phyloP scores from a whole-genome alignment of 768 basidiomycete genomes.

The Amanita rubescens region DNA sequence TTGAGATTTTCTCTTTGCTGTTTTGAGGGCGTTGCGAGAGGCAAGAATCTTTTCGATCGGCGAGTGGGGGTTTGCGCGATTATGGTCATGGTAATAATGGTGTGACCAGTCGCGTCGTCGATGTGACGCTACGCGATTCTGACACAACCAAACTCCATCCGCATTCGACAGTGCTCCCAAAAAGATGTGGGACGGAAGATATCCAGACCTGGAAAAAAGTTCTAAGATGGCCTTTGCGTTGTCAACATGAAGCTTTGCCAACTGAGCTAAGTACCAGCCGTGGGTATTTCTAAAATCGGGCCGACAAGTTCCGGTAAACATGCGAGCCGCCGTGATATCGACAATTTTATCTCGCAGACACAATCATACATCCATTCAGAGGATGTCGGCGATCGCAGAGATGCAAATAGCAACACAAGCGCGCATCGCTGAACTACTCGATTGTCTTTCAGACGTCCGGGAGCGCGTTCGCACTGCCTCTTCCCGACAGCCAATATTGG shows the following conservation, averaged over 20 bases:
- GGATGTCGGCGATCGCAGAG: conserved; percentile 1
- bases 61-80: conserved; percentile 22
- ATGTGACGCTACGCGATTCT: background rate
- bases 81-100: background rate
- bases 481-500: conserved; percentile 35
- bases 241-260: conserved; percentile 93
- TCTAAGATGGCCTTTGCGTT: conserved; percentile 76
- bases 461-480: conserved; percentile 36
- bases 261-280: conserved; percentile 63
- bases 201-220: background rate
- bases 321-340: background rate
- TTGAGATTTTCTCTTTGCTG: conserved; percentile 8
- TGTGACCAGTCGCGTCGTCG: background rate
- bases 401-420: conserved; percentile 23
- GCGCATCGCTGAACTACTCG: conserved; percentile 43
- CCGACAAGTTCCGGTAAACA: background rate
- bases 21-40: conserved; percentile 20
- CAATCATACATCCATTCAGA: background rate
- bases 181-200: background rate
- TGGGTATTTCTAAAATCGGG: background rate
- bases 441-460: conserved; percentile 46
- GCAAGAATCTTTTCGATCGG: conserved; percentile 25
- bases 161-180: background rate
- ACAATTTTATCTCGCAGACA: background rate
- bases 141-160: no score